A percentile compares a stretch with the other conserved stretches of the same genome.
phyloP scores from a whole-genome alignment of 306 rosid species.

The Acacia crassicarpa region DNA sequence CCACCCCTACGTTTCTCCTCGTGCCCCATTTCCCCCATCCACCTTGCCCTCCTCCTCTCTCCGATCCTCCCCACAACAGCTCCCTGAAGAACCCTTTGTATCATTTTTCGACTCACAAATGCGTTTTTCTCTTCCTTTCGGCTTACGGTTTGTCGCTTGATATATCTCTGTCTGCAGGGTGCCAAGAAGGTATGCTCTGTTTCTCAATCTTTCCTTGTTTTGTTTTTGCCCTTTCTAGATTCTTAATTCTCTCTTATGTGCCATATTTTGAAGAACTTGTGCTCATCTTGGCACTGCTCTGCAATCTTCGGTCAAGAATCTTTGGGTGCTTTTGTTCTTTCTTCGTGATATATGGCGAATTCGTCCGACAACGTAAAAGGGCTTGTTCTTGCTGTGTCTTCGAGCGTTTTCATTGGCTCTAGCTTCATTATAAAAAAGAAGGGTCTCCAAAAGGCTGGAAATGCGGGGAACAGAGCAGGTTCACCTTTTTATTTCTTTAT shows the following conservation, averaged over 20 bases:
- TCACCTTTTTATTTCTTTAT: not conserved
- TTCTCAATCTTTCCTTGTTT: not conserved
- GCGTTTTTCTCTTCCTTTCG: constrained; percentile 7
- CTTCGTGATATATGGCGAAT: constrained; percentile 55
- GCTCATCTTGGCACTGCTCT: constrained; percentile 41
- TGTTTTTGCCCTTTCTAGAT: not conserved
- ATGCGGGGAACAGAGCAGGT: constrained; percentile 85
- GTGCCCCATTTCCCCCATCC: not conserved
- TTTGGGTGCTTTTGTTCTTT: not conserved
- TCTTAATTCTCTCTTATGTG: not conserved
- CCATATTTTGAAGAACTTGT: constrained; percentile 13
- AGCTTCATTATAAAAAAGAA: constrained; percentile 88
- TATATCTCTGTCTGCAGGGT: constrained; percentile 37
- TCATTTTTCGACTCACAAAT: not conserved
- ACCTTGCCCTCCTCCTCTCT: not conserved
- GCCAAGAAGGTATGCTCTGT: constrained; percentile 44
- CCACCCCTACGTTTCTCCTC: constrained; percentile 6
- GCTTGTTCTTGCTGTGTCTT: constrained; percentile 70
- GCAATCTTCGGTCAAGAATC: constrained; percentile 23
- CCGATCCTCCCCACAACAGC: not conserved
- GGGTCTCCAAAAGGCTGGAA: constrained; percentile 76
- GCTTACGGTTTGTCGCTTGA: constrained; percentile 30
- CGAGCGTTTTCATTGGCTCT: constrained; percentile 88
- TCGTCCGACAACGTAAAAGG: constrained; percentile 73
- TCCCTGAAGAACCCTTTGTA: not conserved